These are phyloP conservation scores for Trichosporon sp. DNA, from an alignment of 1,284 basidiomycete genomes.

Conservation along the genomic window DNA sequence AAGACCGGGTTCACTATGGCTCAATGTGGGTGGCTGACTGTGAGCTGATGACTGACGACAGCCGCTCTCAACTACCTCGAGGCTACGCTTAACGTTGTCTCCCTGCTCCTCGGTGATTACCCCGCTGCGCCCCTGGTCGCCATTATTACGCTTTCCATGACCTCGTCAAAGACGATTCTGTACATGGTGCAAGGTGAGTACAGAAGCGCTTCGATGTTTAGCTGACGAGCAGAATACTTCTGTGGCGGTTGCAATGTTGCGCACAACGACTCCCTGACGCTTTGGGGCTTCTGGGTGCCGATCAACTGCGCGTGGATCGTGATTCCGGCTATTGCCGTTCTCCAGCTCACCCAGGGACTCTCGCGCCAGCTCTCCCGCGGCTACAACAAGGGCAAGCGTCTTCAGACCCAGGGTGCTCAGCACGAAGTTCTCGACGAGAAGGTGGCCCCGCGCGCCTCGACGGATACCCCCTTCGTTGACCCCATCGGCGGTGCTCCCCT, in stretches of 20 bases:
- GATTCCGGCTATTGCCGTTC: slow-evolving; percentile 41
- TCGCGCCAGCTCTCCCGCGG: slow-evolving; percentile 34
- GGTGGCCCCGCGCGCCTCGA: slow-evolving; percentile 6
- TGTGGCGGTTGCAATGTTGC: slow-evolving; percentile 67
- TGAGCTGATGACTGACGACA: slow-evolving; percentile 43
- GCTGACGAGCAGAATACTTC: slow-evolving; percentile 48
- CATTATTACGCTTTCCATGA: slow-evolving; percentile 72
- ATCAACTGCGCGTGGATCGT: slow-evolving; percentile 66
- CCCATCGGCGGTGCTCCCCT: slow-evolving; percentile 68
- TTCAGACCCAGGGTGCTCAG: not conserved
- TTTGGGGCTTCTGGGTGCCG: slow-evolving; percentile 69
- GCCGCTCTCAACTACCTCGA: slow-evolving; percentile 81
- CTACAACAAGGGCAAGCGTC: not conserved
- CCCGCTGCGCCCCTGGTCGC: slow-evolving; percentile 66
- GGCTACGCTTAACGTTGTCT: slow-evolving; percentile 70
- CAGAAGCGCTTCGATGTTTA: not conserved
- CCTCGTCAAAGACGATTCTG: slow-evolving; percentile 79
- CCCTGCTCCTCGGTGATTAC: slow-evolving; percentile 69
- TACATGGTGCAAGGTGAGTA: slow-evolving; percentile 70
- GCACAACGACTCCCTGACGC: slow-evolving; percentile 66
- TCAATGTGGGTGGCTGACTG: slow-evolving; percentile 64
- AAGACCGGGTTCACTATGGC: slow-evolving; percentile 83
- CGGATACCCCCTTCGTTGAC: slow-evolving; percentile 41
- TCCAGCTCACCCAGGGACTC: slow-evolving; percentile 44
- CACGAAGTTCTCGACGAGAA: slow-evolving; percentile 5